Base-by-base conservation (phyloP, 371 early-diverging fungal species). In the Actinomortierella wolfii region DNA sequence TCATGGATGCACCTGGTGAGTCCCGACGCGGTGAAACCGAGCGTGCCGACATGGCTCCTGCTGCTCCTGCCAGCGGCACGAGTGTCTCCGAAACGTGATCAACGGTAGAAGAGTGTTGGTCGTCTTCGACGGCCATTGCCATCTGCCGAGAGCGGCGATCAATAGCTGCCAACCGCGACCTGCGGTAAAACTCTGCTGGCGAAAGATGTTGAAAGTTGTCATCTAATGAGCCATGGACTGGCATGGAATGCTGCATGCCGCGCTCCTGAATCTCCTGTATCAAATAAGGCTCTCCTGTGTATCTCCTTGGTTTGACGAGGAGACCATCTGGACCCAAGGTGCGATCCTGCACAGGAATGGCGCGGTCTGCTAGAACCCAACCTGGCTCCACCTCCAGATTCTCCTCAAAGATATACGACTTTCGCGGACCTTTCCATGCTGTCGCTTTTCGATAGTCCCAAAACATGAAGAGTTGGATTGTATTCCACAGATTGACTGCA, bases 401-500 rank as follows among this genome's bases (percentile, higher is more conserved):
- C 25, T 60, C 51, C 21, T 60, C 60, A 21, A 66, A 63, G 14
- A 24, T 43, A 23, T 66, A 73, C n/a, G 13, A 46, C 24, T 59
- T 73, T 1, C 54, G 52, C 11, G 64, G 63, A 4, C 67, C 64
- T 14, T 48, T 55, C 74, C 74, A 73, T 0, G 56, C 14, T 3
- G 26, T 14, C 14, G 28, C 41, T 21, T 67, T 59, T 24, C 67
- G 55, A 14, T 63, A 41, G 39, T 46, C 52, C 67, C 67, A 73
- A 53, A 73, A 67, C 53, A 73, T 46, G 47, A 60, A 14, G 25
- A 67, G 57, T 44, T 66, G 60, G 28, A 73, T 73, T 1, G 67
- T 73, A 51, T 73, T 73, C 74, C 74, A 73, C 5, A 57, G 59
- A 17, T 56, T 40, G 13, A 73, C 54, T 9, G 74, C 74, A 63